Conservation (phyloP, 1,284 basidiomycete genomes). For the Amylostereum chailletii region DNA sequence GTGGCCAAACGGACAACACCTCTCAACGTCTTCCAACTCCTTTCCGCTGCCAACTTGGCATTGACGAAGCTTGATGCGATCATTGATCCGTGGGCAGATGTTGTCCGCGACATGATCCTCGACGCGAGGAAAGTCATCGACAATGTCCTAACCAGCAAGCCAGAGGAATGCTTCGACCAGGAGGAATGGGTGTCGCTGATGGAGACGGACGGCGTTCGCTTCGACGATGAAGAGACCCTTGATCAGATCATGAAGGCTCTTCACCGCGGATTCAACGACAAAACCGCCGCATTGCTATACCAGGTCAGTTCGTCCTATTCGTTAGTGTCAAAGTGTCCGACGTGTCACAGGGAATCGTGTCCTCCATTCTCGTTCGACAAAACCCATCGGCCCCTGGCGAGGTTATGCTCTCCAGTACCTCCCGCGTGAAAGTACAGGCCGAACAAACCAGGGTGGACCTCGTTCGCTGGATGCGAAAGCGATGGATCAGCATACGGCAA, state of each 20-base stretch:
- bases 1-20: constrained; percentile 60
- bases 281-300: constrained; percentile 61
- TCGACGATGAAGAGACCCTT: constrained; percentile 67
- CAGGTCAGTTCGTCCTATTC: constrained; percentile 39
- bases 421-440: constrained; percentile 56
- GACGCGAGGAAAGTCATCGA: constrained; percentile 52
- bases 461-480: constrained; percentile 54
- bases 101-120: constrained; percentile 55
- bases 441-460: constrained; percentile 68
- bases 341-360: constrained; percentile 56
- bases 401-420: constrained; percentile 57
- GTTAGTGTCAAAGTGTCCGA: constrained; percentile 4
- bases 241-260: constrained; percentile 64
- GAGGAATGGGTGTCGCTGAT: constrained; percentile 68
- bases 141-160: constrained; percentile 48
- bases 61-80: constrained; percentile 41
- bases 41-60: constrained; percentile 61
- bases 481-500: constrained; percentile 72
- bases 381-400: constrained; percentile 50
- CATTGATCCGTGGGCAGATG: constrained; percentile 63
- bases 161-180: constrained; percentile 56
- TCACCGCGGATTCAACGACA: constrained; percentile 46
- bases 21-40: constrained; percentile 53
- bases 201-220: constrained; percentile 57
- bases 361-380: constrained; percentile 61